Base-by-base conservation (phyloP, 257 asterid genomes). In the Ligustrum vulgare region DNA sequence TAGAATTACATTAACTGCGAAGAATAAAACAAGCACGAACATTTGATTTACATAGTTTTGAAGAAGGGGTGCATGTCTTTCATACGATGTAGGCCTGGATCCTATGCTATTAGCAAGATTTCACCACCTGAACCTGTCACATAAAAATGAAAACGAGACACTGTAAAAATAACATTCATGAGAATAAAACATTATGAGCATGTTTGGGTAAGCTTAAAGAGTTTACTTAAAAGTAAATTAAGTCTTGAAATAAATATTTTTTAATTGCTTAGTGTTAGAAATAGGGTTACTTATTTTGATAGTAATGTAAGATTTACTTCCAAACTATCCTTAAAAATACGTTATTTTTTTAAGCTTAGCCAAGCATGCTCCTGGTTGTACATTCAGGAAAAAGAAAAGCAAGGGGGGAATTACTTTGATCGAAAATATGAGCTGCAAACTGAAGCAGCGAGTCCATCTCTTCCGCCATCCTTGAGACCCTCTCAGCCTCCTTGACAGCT, bases 401-500 rank as follows among this genome's bases (percentile, higher is more conserved):
- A 72, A 56, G 32, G 34, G 32, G 34, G 16, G 49, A 4, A 37
- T 79, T 87, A 91, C 97, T 78, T 87, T 82, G 91, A 15, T 92
- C 90, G 34, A 73, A 84, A 45, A 96, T 88, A 68, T 94, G 87
- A 36, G 68, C 49, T 4, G 91, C 95, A 79, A 94, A 75, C 77
- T 87, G 88, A 28, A 90, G 83, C 76, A 88, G 82, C n/a, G 86
- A 67, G 2, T 90, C 91, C 60, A 82, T 73, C 31, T 94, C 97
- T 87, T 90, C 98, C 54, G 93, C 89, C 94, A 94, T 81, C 67
- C 47, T 77, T 18, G 89, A 70, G 51, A 90, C 91, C 72, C 96
- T 88, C 77, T 92, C 97, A 8, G 96, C 89, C 82, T 94, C 98
- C 79, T 81, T 92, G 41, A 85, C 87, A 18, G 97, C 81, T 75